Conservation (phyloP, 2,329 filamentous ascomycete species). For the Cryphonectria japonica region DNA sequence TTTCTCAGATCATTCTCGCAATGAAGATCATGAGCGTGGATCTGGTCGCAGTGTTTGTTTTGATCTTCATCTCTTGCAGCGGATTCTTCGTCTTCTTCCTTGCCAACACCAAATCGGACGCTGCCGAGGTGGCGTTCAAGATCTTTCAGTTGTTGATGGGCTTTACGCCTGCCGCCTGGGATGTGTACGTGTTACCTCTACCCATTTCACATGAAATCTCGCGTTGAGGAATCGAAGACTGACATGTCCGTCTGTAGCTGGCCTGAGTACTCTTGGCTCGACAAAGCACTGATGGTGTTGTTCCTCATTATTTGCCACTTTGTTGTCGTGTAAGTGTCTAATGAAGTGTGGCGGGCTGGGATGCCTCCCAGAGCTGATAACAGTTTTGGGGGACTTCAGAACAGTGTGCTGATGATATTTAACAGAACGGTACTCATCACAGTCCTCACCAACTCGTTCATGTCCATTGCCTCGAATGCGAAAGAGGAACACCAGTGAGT, state of each 20-base stretch:
- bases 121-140: constrained; percentile 79
- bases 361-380: not conserved
- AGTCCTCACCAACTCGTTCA: constrained; percentile 95
- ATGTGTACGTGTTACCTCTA: constrained; percentile 60
- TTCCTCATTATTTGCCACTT: constrained; percentile 97
- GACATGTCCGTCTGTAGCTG: constrained; percentile 50
- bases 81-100: constrained; percentile 96
- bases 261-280: constrained; percentile 76
- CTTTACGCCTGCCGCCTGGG: constrained; percentile 94
- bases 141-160: constrained; percentile 96
- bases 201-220: not conserved
- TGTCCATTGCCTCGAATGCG: constrained; percentile 90
- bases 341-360: not conserved
- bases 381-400: not conserved
- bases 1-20: constrained; percentile 90
- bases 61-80: constrained; percentile 86
- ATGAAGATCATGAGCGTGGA: constrained; percentile 95
- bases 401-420: not conserved
- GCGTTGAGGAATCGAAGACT: not conserved
- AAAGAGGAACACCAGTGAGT: constrained; percentile 81
- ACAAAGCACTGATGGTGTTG: constrained; percentile 73
- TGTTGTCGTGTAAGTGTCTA: constrained; percentile 69
- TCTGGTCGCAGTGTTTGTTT: constrained; percentile 78
- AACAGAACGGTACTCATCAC: constrained; percentile 83
- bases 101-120: constrained; percentile 72